A percentile compares a stretch with the other conserved stretches of the same genome.
Evolutionary conservation across 208 protist genomes (phyloP).

Genomic region (Borovskyia barvae): DNA sequence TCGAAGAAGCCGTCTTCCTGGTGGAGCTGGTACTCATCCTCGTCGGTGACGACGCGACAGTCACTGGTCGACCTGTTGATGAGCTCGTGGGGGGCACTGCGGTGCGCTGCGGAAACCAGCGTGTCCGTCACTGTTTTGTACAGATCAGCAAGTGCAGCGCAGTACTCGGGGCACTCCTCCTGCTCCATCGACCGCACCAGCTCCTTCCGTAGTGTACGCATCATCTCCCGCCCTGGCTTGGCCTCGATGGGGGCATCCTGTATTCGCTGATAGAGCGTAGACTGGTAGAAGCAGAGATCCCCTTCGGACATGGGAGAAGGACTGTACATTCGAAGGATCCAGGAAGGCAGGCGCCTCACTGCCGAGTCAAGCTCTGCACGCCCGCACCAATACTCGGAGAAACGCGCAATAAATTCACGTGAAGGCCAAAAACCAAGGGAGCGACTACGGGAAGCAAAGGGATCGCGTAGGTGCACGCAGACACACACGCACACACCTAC

Average conservation of each 20-base stretch:
- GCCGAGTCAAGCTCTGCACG: too few species aligned
- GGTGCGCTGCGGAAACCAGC: conserved; percentile 74
- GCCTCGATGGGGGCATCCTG: conserved; percentile 68
- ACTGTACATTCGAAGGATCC: too few species aligned
- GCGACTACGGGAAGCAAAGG: too few species aligned
- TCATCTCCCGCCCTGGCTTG: conserved; percentile 68
- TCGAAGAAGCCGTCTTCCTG: conserved; percentile 70
- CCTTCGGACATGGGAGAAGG: conserved; percentile 29
- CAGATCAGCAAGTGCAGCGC: conserved; percentile 56
- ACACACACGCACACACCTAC: too few species aligned
- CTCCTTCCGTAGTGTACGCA: conserved; percentile 72
- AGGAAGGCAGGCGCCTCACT: too few species aligned
- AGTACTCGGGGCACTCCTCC: conserved; percentile 65
- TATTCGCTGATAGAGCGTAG: conserved; percentile 69
- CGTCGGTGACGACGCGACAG: conserved; percentile 75
- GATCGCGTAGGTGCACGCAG: too few species aligned
- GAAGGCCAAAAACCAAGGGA: background rate
- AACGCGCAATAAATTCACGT: background rate
- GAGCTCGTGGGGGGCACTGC: conserved; percentile 74
- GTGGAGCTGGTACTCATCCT: conserved; percentile 81
- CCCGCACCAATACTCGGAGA: too few species aligned
- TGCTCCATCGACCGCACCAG: conserved; percentile 62
- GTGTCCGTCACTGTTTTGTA: conserved; percentile 86
- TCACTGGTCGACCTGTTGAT: conserved; percentile 74
- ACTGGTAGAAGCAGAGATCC: conserved; percentile 77